Conservation (phyloP, 371 early-diverging fungal species). For the Chytridium lagenaria region DNA sequence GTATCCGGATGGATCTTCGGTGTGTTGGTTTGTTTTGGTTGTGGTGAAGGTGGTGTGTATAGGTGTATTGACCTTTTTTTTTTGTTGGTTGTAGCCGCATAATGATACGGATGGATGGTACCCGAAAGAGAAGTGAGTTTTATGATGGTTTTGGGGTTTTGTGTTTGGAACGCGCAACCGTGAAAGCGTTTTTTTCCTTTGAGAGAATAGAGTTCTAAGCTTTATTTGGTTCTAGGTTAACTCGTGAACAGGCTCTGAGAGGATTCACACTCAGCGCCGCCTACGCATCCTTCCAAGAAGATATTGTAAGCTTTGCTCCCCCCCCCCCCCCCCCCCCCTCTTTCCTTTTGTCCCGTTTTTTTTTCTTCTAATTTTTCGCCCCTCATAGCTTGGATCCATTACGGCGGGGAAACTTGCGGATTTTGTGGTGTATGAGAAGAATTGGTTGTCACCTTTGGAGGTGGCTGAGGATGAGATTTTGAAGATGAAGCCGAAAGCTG, state of each 20-base stretch:
- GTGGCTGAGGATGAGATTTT: constrained; percentile 29
- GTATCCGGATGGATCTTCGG: constrained; percentile 43
- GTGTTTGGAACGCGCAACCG: too few relatives aligned
- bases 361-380: too few relatives aligned
- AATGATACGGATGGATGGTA: constrained; percentile 52
- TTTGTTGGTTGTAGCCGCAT: constrained; percentile 37
- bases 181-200: too few relatives aligned
- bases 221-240: too few relatives aligned
- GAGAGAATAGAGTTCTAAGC: too few relatives aligned
- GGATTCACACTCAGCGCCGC: constrained; percentile 60
- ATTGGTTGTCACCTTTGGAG: constrained; percentile 42
- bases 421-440: constrained; percentile 51
- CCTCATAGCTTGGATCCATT: constrained; percentile 45
- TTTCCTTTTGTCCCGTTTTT: too few relatives aligned
- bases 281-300: constrained; percentile 50
- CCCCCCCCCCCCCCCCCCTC: too few relatives aligned
- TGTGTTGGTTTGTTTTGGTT: constrained; percentile 21
- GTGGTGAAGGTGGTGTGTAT: background rate
- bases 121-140: constrained; percentile 34
- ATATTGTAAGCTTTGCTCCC: constrained; percentile 28
- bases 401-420: constrained; percentile 48
- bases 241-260: constrained; percentile 45
- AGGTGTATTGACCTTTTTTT: too few relatives aligned
- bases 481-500: constrained; percentile 25
- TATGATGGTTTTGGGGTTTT: background rate